phyloP scores from a whole-genome alignment of 306 rosid genomes.

The Sesbania bispinosa region DNA sequence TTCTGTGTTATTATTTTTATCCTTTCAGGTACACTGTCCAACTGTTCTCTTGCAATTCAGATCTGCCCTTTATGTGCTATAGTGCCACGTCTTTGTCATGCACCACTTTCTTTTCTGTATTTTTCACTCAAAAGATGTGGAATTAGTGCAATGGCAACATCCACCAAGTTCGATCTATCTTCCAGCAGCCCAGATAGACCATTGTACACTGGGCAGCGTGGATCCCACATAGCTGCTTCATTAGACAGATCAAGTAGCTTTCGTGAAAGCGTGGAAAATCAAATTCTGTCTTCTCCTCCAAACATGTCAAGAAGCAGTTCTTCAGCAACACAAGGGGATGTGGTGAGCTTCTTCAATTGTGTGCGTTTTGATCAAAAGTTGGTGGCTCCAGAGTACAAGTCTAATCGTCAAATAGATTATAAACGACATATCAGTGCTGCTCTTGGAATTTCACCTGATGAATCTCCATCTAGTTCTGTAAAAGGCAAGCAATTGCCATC shows the following conservation, averaged over 20 bases:
- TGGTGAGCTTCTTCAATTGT: slow-evolving; percentile 54
- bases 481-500: slow-evolving; percentile 62
- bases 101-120: slow-evolving; percentile 50
- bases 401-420: slow-evolving; percentile 63
- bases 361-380: slow-evolving; percentile 66
- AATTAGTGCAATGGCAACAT: slow-evolving; percentile 75
- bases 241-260: slow-evolving; percentile 80
- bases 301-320: slow-evolving; percentile 77
- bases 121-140: slow-evolving; percentile 46
- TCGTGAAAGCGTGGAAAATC: slow-evolving; percentile 73
- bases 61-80: slow-evolving; percentile 53
- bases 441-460: slow-evolving; percentile 64
- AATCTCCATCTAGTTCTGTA: slow-evolving; percentile 70
- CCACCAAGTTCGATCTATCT: slow-evolving; percentile 79
- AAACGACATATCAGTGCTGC: slow-evolving; percentile 61
- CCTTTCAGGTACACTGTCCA: slow-evolving; percentile 49
- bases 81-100: slow-evolving; percentile 52
- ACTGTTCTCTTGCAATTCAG: slow-evolving; percentile 33
- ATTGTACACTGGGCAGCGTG: slow-evolving; percentile 74
- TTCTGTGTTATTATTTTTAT: slow-evolving; percentile 18
- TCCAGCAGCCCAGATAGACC: slow-evolving; percentile 85
- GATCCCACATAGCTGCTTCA: slow-evolving; percentile 76
- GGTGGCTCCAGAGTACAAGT: slow-evolving; percentile 68
- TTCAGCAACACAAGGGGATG: slow-evolving; percentile 57
- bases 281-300: slow-evolving; percentile 73